These are phyloP conservation scores for Cryptosporidium bovis DNA, from an alignment of 169 alveolate genomes.

Conservation along the genomic window DNA sequence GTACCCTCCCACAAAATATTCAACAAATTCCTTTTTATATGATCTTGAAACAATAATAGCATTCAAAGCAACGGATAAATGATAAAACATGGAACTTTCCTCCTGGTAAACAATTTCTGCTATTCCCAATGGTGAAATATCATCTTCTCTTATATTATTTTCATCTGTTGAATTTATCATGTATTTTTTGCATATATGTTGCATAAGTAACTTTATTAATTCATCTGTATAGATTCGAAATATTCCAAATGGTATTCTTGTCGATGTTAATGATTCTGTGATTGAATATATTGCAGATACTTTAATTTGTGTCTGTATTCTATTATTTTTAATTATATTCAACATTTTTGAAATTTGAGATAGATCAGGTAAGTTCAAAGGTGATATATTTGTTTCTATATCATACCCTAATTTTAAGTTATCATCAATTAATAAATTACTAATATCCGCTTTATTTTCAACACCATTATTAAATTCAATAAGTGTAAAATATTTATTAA, in stretches of 20 bases:
- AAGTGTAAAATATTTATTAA: constrained; percentile 3
- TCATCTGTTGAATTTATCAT: neutral
- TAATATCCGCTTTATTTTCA: neutral
- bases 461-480: neutral
- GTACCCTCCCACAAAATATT: constrained; percentile 17
- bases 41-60: constrained; percentile 63
- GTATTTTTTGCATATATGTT: constrained; percentile 8
- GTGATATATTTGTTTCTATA: constrained; percentile 1
- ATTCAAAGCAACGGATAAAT: constrained; percentile 40
- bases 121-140: neutral
- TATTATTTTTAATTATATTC: constrained; percentile 25
- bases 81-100: constrained; percentile 42
- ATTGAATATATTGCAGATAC: constrained; percentile 29
- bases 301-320: constrained; percentile 58
- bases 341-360: constrained; percentile 51
- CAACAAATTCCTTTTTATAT: constrained; percentile 2
- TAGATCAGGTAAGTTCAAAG: constrained; percentile 48
- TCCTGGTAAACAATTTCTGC: constrained; percentile 30
- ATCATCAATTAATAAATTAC: neutral
- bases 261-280: constrained; percentile 28
- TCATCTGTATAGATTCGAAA: constrained; percentile 30
- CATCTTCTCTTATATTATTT: neutral
- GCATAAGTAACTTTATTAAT: constrained; percentile 21
- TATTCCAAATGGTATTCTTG: constrained; percentile 30
- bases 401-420: neutral